Evolutionary conservation across 495 filamentous ascomycete genomes (phyloP).

Genomic region (Viridothelium virens): DNA sequence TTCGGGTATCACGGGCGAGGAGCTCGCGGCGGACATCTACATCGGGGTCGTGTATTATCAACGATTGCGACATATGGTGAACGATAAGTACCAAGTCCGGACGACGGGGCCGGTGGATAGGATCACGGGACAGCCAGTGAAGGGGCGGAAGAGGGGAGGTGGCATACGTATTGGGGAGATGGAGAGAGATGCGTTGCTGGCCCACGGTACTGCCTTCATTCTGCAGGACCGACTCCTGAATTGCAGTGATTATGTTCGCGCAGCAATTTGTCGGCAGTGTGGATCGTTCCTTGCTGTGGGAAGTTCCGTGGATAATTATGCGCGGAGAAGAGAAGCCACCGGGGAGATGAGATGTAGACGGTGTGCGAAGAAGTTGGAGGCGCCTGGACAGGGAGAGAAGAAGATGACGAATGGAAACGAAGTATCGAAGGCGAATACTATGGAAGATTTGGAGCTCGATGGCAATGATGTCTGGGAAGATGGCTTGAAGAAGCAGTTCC

Average conservation of each 20-base stretch:
- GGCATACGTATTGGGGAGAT: constrained; percentile 99
- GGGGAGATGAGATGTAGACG: constrained; percentile 75
- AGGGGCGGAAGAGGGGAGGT: constrained; percentile 89
- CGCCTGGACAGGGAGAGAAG: constrained; percentile 22
- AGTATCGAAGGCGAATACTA: not conserved
- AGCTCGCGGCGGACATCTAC: constrained; percentile 91
- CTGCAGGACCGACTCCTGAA: constrained; percentile 93
- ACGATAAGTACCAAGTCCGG: constrained; percentile 98
- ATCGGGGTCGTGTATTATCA: constrained; percentile 97
- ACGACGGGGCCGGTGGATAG: constrained; percentile 86
- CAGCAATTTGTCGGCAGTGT: constrained; percentile 82
- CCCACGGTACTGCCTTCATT: constrained; percentile 89
- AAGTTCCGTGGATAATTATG: constrained; percentile 56
- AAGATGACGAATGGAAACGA: not conserved
- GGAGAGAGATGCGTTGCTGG: constrained; percentile 91
- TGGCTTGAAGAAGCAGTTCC: constrained; percentile 67
- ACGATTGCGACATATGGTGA: constrained; percentile 96
- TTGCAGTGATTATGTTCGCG: constrained; percentile 81
- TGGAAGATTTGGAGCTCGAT: constrained; percentile 8
- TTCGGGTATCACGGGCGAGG: constrained; percentile 87
- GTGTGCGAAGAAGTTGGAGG: constrained; percentile 60
- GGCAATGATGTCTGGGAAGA: constrained; percentile 66
- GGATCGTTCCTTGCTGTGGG: constrained; percentile 81
- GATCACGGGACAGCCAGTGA: constrained; percentile 91
- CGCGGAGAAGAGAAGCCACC: constrained; percentile 39